Percentiles rank a stretch among this genome's conserved stretches.
phyloP scores from a whole-genome alignment of 768 basidiomycete species.

The Suillus lakei region DNA sequence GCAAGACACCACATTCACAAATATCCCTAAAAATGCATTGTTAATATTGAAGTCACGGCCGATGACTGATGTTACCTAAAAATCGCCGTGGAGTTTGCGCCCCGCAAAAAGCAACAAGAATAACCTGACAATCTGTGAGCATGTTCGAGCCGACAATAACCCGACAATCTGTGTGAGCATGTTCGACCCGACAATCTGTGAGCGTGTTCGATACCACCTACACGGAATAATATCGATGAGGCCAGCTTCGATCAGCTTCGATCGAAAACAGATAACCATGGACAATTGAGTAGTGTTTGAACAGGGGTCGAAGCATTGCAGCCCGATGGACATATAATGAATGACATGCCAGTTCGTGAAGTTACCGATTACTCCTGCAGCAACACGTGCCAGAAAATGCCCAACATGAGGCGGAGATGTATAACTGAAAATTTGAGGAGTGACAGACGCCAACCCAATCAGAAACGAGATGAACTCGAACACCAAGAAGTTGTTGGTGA shows the following conservation, averaged over 20 bases:
- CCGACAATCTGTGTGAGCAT: too few relatives aligned
- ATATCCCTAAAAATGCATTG: too few relatives aligned
- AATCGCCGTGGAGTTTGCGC: too few relatives aligned
- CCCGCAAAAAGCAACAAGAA: too few relatives aligned
- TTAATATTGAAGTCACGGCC: too few relatives aligned
- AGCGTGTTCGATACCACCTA: too few relatives aligned
- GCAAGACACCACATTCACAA: too few relatives aligned
- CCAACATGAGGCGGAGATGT: conserved; percentile 13
- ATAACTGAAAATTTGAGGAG: conserved; percentile 41
- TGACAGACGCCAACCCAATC: conserved; percentile 44
- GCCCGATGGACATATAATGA: conserved; percentile 43
- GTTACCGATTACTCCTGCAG: conserved; percentile 34
- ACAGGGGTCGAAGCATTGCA: conserved; percentile 21
- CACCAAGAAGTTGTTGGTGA: conserved; percentile 34
- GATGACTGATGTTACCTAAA: too few relatives aligned
- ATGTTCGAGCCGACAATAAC: too few relatives aligned
- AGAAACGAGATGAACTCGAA: conserved; percentile 41
- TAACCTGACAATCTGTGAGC: too few relatives aligned
- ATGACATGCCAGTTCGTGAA: conserved; percentile 40
- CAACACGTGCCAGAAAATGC: too few relatives aligned
- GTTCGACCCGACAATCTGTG: too few relatives aligned
- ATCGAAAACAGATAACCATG: conserved; percentile 32
- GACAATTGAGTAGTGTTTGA: conserved; percentile 24
- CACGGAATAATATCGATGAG: neutral
- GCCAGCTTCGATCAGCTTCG: neutral